Conservation (phyloP, 495 filamentous ascomycete species). For the Penicillium argentinense region DNA sequence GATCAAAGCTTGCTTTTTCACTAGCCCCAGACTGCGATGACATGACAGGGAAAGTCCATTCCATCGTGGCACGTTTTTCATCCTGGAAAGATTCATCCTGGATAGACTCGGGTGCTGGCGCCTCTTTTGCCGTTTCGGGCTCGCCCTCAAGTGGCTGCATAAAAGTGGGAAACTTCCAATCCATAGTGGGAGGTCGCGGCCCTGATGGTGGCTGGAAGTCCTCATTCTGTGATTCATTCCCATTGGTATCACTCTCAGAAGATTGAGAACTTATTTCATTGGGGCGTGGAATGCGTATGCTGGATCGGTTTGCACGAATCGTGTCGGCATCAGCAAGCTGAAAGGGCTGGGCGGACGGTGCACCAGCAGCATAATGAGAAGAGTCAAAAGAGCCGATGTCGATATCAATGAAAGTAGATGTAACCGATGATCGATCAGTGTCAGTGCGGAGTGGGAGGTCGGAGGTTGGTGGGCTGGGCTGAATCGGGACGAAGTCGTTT, state of each 20-base stretch:
- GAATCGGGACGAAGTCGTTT: constrained; percentile 45
- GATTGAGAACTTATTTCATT: constrained; percentile 37
- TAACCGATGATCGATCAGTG: constrained; percentile 49
- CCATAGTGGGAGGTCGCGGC: constrained; percentile 49
- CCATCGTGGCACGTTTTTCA: constrained; percentile 40
- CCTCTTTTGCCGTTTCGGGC: constrained; percentile 7
- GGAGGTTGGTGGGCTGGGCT: constrained; percentile 33
- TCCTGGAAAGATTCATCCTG: constrained; percentile 23
- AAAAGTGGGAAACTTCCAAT: constrained; percentile 49
- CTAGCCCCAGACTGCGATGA: neutral
- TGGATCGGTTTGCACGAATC: constrained; percentile 49
- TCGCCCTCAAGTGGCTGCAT: constrained; percentile 18
- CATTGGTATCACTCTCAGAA: constrained; percentile 29
- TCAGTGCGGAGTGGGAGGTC: constrained; percentile 52
- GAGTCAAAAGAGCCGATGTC: constrained; percentile 50
- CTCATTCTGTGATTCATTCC: constrained; percentile 24
- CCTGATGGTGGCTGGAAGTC: constrained; percentile 34
- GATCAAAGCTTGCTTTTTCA: constrained; percentile 21
- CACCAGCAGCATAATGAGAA: constrained; percentile 47
- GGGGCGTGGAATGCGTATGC: constrained; percentile 36
- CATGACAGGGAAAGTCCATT: constrained; percentile 53
- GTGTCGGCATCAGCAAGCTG: constrained; percentile 51
- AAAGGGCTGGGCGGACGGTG: constrained; percentile 43
- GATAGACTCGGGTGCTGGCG: constrained; percentile 14
- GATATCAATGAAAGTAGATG: constrained; percentile 49